Evolutionary conservation across 345 rosid species (phyloP), one percentile per base, ranked within the genome.

Genomic region (Salix caprea): DNA sequence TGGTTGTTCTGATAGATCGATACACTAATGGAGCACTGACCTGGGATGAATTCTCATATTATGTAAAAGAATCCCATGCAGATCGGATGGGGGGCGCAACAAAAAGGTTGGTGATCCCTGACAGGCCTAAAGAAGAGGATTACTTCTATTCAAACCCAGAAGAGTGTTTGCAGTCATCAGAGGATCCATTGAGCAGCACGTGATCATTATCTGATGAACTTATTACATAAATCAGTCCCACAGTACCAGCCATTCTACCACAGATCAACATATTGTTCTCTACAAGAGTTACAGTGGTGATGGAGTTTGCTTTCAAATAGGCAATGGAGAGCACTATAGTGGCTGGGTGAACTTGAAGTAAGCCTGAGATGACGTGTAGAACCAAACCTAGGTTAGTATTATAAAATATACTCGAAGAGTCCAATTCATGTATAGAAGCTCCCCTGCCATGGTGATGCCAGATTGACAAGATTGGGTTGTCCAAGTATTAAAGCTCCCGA

Each of bases 141-240:
- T 93, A 92, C 81, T 96, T 93, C 85, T 96, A 89, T 76, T 89
- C 99, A 40, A 96, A 96, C 81, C 98, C 99, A 5, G 91, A 93
- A 72, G 99, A 96, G 78, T 96, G 99, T 76, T 86, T 96, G 82
- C 86, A 87, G 75, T 76, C 82, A 18, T 70, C 87, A 69, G 84
- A 85, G 54, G 88, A 82, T 74, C 67, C 73, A 5, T 42, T 79
- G 75, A 89, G 90, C 65, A 86, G 87, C 74, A 73, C 74, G 4
- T 89, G 84, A 87, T 77, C 46, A 2, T 54, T 69, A 23, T 46
- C 23, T 56, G 62, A 7, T 32, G 79, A 75, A 78, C 67, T 74
- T 68, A 74, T 40, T 68, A 54, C 60, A 1, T 69, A 77, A 68
- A 58, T 67, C 42, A 7, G 42, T 74, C 68, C 61, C 67, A 52